Evolutionary conservation across 345 rosid species (phyloP).

Genomic region (Aurinia saxatilis): DNA sequence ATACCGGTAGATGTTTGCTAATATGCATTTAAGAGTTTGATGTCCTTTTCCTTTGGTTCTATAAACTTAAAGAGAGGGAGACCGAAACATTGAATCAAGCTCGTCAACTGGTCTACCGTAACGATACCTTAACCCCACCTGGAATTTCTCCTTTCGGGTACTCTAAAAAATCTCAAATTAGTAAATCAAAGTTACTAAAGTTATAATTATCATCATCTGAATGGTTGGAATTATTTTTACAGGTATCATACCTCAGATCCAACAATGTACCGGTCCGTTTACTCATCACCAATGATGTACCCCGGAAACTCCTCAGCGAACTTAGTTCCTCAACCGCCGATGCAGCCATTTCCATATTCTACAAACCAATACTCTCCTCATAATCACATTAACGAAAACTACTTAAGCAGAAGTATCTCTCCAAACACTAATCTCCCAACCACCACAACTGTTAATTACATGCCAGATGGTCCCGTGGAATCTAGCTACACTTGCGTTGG

Average conservation of each 20-base stretch:
- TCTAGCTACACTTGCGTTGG: slow-evolving; percentile 68
- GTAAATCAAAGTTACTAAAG: background rate
- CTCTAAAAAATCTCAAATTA: background rate
- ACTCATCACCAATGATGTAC: slow-evolving; percentile 49
- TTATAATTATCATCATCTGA: background rate
- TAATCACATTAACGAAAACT: slow-evolving; percentile 52
- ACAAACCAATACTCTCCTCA: slow-evolving; percentile 40
- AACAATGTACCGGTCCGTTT: slow-evolving; percentile 49
- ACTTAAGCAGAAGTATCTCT: slow-evolving; percentile 32
- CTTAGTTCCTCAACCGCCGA: slow-evolving; percentile 35
- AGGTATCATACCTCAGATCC: slow-evolving; percentile 61
- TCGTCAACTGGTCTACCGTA: slow-evolving; percentile 89
- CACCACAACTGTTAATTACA: slow-evolving; percentile 30
- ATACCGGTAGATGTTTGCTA: background rate
- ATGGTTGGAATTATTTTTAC: slow-evolving; percentile 9
- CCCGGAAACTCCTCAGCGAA: slow-evolving; percentile 45
- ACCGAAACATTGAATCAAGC: slow-evolving; percentile 96
- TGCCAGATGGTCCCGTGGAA: slow-evolving; percentile 23
- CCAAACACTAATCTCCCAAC: slow-evolving; percentile 32
- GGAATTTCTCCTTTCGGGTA: slow-evolving; percentile 46
- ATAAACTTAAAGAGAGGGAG: slow-evolving; percentile 67
- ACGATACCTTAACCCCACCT: slow-evolving; percentile 57
- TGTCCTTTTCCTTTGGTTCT: slow-evolving; percentile 8
- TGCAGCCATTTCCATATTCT: slow-evolving; percentile 36
- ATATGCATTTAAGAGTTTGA: slow-evolving; percentile 11